These are phyloP conservation scores for Coniochaeta pulveracea DNA, from an alignment of 2,329 filamentous ascomycete species.

Conservation along the genomic window DNA sequence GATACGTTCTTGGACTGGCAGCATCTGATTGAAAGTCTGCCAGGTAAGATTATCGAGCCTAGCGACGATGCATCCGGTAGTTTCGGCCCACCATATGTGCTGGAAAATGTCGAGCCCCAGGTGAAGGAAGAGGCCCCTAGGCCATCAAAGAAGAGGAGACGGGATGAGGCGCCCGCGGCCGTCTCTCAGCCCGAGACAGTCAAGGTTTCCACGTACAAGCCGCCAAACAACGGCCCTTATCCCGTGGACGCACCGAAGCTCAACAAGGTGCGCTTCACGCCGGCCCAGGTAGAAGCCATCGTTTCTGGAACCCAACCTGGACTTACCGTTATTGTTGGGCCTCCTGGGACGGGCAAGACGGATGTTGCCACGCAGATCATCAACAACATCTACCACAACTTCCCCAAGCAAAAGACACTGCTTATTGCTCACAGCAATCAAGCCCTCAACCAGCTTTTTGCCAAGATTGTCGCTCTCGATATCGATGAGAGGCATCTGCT, in stretches of 20 bases:
- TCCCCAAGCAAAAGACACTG: conserved; percentile 81
- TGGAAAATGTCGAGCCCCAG: conserved; percentile 53
- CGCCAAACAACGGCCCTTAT: conserved; percentile 82
- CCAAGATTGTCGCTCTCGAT: conserved; percentile 92
- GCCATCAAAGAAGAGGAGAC: conserved; percentile 76
- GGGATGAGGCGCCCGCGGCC: conserved; percentile 59
- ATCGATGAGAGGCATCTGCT: conserved; percentile 93
- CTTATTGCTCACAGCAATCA: conserved; percentile 96
- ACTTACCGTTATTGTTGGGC: conserved; percentile 85
- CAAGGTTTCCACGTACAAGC: conserved; percentile 81
- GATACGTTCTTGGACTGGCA: conserved; percentile 96
- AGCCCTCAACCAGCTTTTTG: conserved; percentile 91
- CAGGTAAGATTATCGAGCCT: conserved; percentile 77
- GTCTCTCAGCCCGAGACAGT: conserved; percentile 55
- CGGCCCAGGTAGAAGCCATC: conserved; percentile 85
- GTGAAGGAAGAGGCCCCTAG: conserved; percentile 39
- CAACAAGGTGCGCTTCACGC: conserved; percentile 80
- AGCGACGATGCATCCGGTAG: conserved; percentile 58
- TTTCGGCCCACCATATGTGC: conserved; percentile 79
- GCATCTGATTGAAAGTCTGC: conserved; percentile 79
- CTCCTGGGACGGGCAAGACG: conserved; percentile 96
- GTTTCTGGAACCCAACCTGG: conserved; percentile 90
- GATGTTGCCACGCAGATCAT: conserved; percentile 98
- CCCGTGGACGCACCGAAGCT: conserved; percentile 70
- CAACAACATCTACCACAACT: conserved; percentile 98